These are phyloP conservation scores for Saccharomyces uvarum DNA, from an alignment of 1,139 yeast species.

Conservation along the genomic window DNA sequence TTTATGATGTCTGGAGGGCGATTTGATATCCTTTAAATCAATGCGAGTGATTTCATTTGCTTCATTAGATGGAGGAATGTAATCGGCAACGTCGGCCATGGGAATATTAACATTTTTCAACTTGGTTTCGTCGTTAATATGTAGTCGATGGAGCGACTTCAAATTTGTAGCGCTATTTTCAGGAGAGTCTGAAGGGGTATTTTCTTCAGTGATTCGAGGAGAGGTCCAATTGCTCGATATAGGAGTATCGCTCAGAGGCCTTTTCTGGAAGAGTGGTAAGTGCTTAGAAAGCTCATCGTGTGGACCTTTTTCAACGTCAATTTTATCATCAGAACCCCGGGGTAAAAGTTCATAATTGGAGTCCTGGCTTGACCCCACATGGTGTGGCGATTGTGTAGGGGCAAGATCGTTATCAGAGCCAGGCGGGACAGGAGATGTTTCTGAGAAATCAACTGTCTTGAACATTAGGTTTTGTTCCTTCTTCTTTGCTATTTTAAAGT, in stretches of 20 bases:
- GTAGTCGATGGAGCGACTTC: neutral
- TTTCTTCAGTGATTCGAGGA: constrained; percentile 36
- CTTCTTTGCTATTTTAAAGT: neutral
- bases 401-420: constrained; percentile 24
- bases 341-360: neutral
- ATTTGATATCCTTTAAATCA: constrained; percentile 2
- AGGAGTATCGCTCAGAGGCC: constrained; percentile 70
- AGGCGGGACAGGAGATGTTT: constrained; percentile 35
- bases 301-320: neutral
- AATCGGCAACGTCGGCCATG: neutral
- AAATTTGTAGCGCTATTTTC: constrained; percentile 6
- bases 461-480: constrained; percentile 11
- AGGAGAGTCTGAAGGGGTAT: constrained; percentile 31
- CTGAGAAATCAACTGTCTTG: constrained; percentile 20
- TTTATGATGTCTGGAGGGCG: constrained; percentile 23
- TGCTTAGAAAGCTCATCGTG: constrained; percentile 8
- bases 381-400: constrained; percentile 8
- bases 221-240: constrained; percentile 47
- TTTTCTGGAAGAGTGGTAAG: constrained; percentile 53
- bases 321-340: constrained; percentile 2
- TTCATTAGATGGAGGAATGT: neutral
- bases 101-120: neutral
- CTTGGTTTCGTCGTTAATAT: constrained; percentile 1
- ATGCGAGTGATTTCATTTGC: neutral
- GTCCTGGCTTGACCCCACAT: constrained; percentile 6